phyloP scores from a whole-genome alignment of 768 basidiomycete genomes.

The Trametes cinnabarina region DNA sequence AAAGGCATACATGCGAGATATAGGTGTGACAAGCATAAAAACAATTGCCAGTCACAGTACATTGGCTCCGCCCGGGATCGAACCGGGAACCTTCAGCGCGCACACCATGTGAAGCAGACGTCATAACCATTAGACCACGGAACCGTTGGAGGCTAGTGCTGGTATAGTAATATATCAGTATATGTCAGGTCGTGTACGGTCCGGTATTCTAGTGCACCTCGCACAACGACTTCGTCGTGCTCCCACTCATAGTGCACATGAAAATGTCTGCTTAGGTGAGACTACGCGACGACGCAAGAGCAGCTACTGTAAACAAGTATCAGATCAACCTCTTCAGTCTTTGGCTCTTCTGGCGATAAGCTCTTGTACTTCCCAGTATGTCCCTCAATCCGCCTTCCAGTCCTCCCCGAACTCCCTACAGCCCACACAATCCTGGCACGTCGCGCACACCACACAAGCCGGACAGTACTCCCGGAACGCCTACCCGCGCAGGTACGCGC shows the following conservation, averaged over 20 bases:
- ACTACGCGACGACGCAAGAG: too few relatives aligned
- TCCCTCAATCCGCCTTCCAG: conserved; percentile 6
- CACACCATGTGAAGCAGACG: conserved; percentile 22
- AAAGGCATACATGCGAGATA: too few relatives aligned
- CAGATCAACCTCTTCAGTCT: too few relatives aligned
- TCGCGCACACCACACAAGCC: conserved; percentile 12
- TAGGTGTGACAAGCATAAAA: too few relatives aligned
- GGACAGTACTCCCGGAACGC: conserved; percentile 7
- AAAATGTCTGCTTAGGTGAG: too few relatives aligned
- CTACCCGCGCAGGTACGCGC: conserved; percentile 3
- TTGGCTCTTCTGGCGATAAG: too few relatives aligned
- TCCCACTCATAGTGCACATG: too few relatives aligned
- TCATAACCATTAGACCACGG: conserved; percentile 26
- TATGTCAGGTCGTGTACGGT: too few relatives aligned
- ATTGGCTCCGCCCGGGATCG: conserved; percentile 23
- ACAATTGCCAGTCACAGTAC: not conserved
- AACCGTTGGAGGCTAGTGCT: conserved; percentile 4
- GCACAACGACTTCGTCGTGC: too few relatives aligned
- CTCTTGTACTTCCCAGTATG: conserved; percentile 1
- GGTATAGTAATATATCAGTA: too few relatives aligned
- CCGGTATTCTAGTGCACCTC: not conserved
- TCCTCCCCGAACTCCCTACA: conserved; percentile 17
- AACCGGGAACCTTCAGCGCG: conserved; percentile 25
- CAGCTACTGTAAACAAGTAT: too few relatives aligned
- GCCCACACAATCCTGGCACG: conserved; percentile 15